Percentiles rank a stretch among this genome's conserved stretches.
Evolutionary conservation across 2,329 filamentous ascomycete genomes (phyloP).

Genomic region (Paramyrothecium sp.): DNA sequence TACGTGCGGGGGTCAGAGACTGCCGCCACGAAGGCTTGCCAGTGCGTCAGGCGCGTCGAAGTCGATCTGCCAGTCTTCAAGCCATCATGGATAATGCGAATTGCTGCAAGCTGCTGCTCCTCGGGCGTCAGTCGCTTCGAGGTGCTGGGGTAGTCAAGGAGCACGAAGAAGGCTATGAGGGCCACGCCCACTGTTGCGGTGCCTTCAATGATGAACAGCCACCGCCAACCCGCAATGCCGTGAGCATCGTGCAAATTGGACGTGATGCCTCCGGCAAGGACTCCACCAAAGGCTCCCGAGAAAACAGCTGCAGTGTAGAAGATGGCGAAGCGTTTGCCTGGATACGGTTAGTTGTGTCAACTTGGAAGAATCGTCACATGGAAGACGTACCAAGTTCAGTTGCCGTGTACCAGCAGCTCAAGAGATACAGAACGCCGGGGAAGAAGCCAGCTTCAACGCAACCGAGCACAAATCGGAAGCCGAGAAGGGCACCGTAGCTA

Average conservation of each 20-base stretch:
- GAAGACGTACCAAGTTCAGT: slow-evolving; percentile 10
- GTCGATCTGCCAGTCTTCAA: slow-evolving; percentile 29
- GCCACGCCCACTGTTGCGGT: slow-evolving; percentile 52
- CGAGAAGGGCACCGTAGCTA: slow-evolving; percentile 45
- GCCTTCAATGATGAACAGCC: slow-evolving; percentile 70
- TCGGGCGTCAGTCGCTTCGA: slow-evolving; percentile 59
- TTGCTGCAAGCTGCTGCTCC: slow-evolving; percentile 60
- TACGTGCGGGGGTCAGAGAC: slow-evolving; percentile 46
- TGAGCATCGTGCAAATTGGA: slow-evolving; percentile 54
- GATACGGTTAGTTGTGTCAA: slow-evolving; percentile 20
- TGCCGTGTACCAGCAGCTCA: slow-evolving; percentile 56
- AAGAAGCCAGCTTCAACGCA: slow-evolving; percentile 50
- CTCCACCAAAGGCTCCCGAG: slow-evolving; percentile 63
- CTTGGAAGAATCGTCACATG: too few relatives aligned
- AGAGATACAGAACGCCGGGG: slow-evolving; percentile 48
- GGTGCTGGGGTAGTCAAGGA: slow-evolving; percentile 66
- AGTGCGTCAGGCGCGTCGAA: slow-evolving; percentile 23
- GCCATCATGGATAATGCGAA: slow-evolving; percentile 53
- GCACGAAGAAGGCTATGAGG: slow-evolving; percentile 55
- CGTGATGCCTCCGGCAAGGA: slow-evolving; percentile 60
- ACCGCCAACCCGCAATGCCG: slow-evolving; percentile 57
- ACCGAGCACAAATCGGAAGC: slow-evolving; percentile 44
- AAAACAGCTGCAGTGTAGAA: slow-evolving; percentile 57
- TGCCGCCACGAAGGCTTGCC: slow-evolving; percentile 27
- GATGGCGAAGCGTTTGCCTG: slow-evolving; percentile 55